These are phyloP conservation scores for Cochlearia excelsa DNA, from an alignment of 345 rosid species.

Conservation along the genomic window DNA sequence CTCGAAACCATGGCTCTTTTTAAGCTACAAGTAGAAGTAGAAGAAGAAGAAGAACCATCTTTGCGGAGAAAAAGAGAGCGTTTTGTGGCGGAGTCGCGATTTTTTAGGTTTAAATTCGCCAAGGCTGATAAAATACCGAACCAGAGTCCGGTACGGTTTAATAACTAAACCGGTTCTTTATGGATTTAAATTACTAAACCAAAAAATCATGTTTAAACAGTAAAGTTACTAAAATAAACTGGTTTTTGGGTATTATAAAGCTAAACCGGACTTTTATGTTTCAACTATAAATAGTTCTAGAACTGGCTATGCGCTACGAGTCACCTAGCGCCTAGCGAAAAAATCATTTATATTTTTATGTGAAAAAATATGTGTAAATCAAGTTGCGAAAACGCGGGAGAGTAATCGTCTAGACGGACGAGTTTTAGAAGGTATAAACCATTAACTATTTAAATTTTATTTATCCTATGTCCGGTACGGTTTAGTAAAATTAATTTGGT, in stretches of 20 bases:
- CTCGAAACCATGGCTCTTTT: slow-evolving; percentile 41
- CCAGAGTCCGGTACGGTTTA: slow-evolving; percentile 24
- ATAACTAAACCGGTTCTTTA: not conserved
- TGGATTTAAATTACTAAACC: not conserved
- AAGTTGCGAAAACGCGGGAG: no score
- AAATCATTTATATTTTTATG: no score
- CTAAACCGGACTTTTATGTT: slow-evolving; percentile 11
- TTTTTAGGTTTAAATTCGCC: slow-evolving; percentile 22
- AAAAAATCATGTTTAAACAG: not conserved
- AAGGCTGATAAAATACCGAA: slow-evolving; percentile 12
- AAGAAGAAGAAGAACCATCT: slow-evolving; percentile 4
- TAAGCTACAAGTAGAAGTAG: slow-evolving; percentile 21
- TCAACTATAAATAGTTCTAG: not conserved
- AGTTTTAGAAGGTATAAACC: no score
- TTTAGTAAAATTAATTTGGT: no score
- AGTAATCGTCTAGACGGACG: no score
- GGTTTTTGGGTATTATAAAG: not conserved
- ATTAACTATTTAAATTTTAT: no score
- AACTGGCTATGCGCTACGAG: no score
- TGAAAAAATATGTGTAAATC: no score
- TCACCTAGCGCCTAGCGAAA: no score
- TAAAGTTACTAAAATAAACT: not conserved
- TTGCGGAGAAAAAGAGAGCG: not conserved
- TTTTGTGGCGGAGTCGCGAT: not conserved
- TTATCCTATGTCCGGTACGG: no score